Conservation (phyloP, 1,284 basidiomycete genomes). For the Rhodotorula sp. region DNA sequence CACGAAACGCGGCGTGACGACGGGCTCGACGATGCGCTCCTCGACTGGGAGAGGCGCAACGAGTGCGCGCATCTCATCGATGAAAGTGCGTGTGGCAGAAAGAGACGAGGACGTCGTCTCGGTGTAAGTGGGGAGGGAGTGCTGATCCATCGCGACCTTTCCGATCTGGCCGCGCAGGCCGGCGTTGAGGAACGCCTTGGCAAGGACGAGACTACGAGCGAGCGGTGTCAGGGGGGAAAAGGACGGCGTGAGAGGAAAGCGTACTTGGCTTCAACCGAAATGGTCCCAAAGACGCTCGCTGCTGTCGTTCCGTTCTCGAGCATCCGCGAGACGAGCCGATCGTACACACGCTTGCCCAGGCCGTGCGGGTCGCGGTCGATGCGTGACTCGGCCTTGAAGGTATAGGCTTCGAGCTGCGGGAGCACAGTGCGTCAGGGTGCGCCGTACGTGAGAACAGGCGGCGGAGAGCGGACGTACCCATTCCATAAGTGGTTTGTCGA, state of each 20-base stretch:
- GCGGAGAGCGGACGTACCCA: constrained; percentile 58
- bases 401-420: constrained; percentile 36
- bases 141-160: constrained; percentile 58
- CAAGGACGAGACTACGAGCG: constrained; percentile 66
- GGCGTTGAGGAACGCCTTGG: constrained; percentile 66
- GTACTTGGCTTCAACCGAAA: constrained; percentile 75
- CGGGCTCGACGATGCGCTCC: constrained; percentile 66
- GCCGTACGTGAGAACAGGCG: constrained; percentile 55
- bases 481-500: constrained; percentile 74
- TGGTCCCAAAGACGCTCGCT: constrained; percentile 76
- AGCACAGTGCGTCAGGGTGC: constrained; percentile 53
- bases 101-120: constrained; percentile 62
- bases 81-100: constrained; percentile 61
- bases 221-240: neutral
- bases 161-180: constrained; percentile 77
- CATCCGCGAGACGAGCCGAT: constrained; percentile 63
- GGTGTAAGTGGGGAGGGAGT: constrained; percentile 56
- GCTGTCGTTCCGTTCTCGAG: constrained; percentile 72
- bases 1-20: constrained; percentile 79
- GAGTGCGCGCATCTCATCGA: constrained; percentile 57
- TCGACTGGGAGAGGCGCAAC: constrained; percentile 55
- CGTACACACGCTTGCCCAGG: constrained; percentile 64
- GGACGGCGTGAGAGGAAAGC: constrained; percentile 34
- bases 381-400: constrained; percentile 71
- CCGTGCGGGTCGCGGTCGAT: constrained; percentile 66